Percentiles rank a stretch among this genome's conserved stretches.
Conservation (phyloP, 345 rosid species). For the Populus tremula region DNA sequence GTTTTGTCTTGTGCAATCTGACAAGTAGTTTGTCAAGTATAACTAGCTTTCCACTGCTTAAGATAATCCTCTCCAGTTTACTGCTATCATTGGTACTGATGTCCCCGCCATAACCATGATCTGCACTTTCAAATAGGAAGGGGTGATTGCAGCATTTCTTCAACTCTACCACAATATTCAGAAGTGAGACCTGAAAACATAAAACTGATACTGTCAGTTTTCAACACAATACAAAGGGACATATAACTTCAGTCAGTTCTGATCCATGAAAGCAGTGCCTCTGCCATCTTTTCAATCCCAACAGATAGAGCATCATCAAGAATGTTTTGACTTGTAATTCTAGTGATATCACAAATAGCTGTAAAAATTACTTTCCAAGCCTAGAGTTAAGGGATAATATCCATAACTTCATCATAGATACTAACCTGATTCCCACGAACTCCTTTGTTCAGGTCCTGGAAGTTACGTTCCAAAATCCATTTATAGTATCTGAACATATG, state of each 20-base stretch:
- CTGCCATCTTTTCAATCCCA: neutral
- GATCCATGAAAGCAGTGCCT: neutral
- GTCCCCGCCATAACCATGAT: conserved; percentile 98
- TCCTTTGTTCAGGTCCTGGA: conserved; percentile 96
- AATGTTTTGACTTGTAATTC: neutral
- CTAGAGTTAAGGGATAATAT: neutral
- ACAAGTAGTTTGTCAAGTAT: conserved; percentile 95
- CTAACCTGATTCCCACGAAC: conserved; percentile 99
- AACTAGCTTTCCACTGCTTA: conserved; percentile 97
- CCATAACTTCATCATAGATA: conserved; percentile 4
- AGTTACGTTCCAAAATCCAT: conserved; percentile 99
- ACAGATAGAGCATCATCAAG: too few species aligned
- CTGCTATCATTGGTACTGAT: conserved; percentile 52
- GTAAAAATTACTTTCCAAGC: neutral
- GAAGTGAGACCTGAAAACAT: conserved; percentile 74
- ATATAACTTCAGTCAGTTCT: neutral
- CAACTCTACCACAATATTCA: conserved; percentile 97
- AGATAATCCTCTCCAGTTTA: conserved; percentile 86
- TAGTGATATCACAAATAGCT: neutral
- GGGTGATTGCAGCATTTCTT: conserved; percentile 99
- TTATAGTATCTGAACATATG: conserved; percentile 70
- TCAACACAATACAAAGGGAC: neutral
- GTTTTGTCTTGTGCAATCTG: conserved; percentile 92
- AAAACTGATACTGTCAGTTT: neutral
- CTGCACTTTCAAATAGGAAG: conserved; percentile 98